Base-by-base conservation (phyloP, 108 stramenopile species). In the Fragilariopsis cylindrus region DNA sequence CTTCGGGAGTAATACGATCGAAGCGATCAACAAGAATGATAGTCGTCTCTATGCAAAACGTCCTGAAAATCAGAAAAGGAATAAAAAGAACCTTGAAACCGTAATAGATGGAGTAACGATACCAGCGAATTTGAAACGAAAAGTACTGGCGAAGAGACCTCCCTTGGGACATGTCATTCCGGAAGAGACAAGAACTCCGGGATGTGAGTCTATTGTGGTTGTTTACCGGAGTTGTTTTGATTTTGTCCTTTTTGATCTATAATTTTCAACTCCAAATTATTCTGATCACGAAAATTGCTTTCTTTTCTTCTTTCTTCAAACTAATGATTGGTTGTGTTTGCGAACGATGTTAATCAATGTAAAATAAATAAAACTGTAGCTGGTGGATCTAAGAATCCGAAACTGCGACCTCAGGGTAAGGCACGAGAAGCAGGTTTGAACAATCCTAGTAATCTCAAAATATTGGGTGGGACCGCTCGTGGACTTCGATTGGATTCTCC, bases 401-500 rank as follows among this genome's bases (percentile, higher is more conserved):
- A 69, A 60, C 75, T 95, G 5, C 88, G 85, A 57, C 82, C 92
- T 4, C 94, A 95, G 75, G 94, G 94, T 12, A 78, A 89, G 69
- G 70, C 86, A 2, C 87, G 88, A n/a, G 85, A 82, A 57, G 72
- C 83, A 30, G 80, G 82, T 6, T 80, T 89, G 72, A 91, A 90
- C 69, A 92, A 92, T 72, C 91, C 94, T 1, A 86, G 85, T 71
- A 85, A 81, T 56, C 82, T 97, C 16, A 81, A 83, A 49, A 93
- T 97, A 52, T 71, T 92, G 45, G 95, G 91, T 52, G 97, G 97
- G 4, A 73, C 82, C 2, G 85, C 82, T 21, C 75, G 83, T 57
- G 96, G 96, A 41, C 85, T 93, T 4, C 81, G 84, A 62, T 74
- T 98, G 64, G 92, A 94, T 52, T 93, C 91, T 18, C 98, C 98